Conservation (phyloP, 1,284 basidiomycete genomes). For the Anthracocystis walkeri region DNA sequence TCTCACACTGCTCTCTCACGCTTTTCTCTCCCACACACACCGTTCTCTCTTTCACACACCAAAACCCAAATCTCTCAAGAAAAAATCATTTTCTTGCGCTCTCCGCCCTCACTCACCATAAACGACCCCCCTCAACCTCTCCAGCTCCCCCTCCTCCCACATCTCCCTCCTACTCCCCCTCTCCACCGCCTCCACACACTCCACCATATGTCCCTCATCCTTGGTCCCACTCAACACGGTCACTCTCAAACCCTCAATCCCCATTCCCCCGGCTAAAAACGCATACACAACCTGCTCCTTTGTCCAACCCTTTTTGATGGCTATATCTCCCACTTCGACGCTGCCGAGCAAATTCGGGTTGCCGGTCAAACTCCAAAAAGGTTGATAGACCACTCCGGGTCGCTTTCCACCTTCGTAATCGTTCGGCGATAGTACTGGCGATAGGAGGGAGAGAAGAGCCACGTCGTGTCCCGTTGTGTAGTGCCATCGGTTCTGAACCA, state of each 20-base stretch:
- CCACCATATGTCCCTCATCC: conserved; percentile 57
- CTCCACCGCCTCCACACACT: conserved; percentile 54
- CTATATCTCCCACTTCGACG: conserved; percentile 44
- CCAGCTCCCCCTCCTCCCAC: conserved; percentile 43
- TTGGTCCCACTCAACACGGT: conserved; percentile 61
- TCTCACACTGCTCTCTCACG: too few species aligned
- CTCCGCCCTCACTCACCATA: conserved; percentile 58
- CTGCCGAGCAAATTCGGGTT: conserved; percentile 55
- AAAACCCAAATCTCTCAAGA: neutral
- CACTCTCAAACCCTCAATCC: conserved; percentile 51
- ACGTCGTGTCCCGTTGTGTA: conserved; percentile 66
- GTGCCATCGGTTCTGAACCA: conserved; percentile 68
- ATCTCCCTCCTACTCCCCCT: neutral
- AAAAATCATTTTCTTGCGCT: neutral
- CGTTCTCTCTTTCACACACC: neutral
- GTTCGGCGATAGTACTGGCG: conserved; percentile 60
- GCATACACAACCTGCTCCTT: conserved; percentile 61
- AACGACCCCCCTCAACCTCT: conserved; percentile 52
- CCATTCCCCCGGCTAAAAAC: conserved; percentile 57
- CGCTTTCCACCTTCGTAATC: conserved; percentile 23
- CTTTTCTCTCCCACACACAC: neutral
- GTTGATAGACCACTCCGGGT: conserved; percentile 57
- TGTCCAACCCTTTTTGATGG: conserved; percentile 44
- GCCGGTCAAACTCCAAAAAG: conserved; percentile 67
- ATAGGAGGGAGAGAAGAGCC: conserved; percentile 59